phyloP scores from a whole-genome alignment of 768 basidiomycete species.

The Leucosporidium scottii region DNA sequence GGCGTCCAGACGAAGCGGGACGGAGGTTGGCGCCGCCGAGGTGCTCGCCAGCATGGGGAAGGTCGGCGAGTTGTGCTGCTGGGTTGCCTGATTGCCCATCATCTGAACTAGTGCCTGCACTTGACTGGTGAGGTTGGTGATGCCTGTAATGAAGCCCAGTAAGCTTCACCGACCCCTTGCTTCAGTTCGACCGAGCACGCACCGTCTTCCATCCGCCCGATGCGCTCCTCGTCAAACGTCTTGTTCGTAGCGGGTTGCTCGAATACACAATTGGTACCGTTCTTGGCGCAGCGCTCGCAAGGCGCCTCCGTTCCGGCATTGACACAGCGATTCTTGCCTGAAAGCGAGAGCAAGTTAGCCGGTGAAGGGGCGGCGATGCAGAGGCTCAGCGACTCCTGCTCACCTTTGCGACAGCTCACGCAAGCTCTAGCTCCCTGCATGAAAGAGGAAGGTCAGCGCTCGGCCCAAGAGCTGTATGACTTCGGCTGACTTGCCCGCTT shows the following conservation, averaged over 20 bases:
- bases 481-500: no score
- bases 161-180: no score
- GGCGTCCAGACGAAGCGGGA: neutral
- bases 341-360: neutral
- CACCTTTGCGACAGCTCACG: neutral
- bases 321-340: constrained; percentile 7
- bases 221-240: constrained; percentile 3
- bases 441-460: no score
- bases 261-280: neutral
- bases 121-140: neutral
- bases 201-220: neutral
- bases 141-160: no score
- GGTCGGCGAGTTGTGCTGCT: neutral
- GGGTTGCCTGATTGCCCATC: neutral
- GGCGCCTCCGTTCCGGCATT: neutral
- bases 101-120: neutral
- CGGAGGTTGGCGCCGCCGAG: neutral
- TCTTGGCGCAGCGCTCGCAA: constrained; percentile 2
- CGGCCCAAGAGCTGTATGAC: no score
- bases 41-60: neutral
- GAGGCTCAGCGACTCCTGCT: neutral
- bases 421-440: no score
- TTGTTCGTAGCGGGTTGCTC: neutral
- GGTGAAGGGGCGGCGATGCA: neutral
- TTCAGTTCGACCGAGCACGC: neutral